Base-by-base conservation (phyloP, 2,329 filamentous ascomycete species). In the Aspergillus bombycis region DNA sequence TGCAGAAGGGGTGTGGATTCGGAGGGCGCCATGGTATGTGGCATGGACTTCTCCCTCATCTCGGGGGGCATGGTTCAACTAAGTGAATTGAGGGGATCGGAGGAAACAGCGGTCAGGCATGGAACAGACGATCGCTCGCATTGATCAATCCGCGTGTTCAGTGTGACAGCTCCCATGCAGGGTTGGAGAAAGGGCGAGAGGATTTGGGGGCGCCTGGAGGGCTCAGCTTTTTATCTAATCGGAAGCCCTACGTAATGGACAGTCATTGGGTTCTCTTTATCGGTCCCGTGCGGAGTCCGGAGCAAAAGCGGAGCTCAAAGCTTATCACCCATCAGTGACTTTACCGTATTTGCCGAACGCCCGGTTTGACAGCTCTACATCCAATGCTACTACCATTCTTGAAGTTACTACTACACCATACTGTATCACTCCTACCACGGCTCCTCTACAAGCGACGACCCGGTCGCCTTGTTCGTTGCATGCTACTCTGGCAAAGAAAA, bases 1-100 rank as follows among this genome's bases (percentile, higher is more conserved):
- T 38, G 48, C 28, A 82, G 73, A 56, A 82, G 74, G 55, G 81
- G 81, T 7, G 80, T 81, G 19, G 72, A 74, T 70, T 81, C 79
- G 28, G 74, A 73, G 58, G 67, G 68, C 41, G 72, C 70, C 77
- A 79, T 79, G 57, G 60, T 70, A 58, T 64, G 67, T 38, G 70
- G 69, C 73, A 78, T 77, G 53, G 60, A 59, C 67, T 77, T 79
- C 64, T 78, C 76, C 69, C 68, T 74, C 75, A 77, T 77, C 36
- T 69, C 69, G 12, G 53, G 60, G n/a, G 30, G 28, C 50, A 63
- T 63, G 30, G 12, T 62, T 32, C 28, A 48, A 52, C 30, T 55
- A 41, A 28, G 21, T 52, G 50, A 62, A 65, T 53, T 23, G 48
- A 38, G 32, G n/a, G 50, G 36, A 34, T 62, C n/a, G 26, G 55